Conservation (phyloP, 2,329 filamentous ascomycete genomes). For the Apiospora sp. region DNA sequence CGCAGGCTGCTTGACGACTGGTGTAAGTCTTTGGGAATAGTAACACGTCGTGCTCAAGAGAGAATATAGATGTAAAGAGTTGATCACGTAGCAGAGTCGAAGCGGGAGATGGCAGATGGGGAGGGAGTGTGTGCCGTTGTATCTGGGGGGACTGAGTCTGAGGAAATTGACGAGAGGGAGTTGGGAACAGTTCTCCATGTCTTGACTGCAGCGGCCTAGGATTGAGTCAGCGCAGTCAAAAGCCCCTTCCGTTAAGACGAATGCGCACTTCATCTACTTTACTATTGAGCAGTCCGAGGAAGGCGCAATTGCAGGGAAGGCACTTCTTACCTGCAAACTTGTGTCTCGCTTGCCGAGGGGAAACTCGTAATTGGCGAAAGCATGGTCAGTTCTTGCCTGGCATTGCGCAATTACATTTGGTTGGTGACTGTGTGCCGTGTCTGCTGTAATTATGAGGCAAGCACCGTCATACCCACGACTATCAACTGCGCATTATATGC, state of each 20-base stretch:
- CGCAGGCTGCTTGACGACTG: not conserved
- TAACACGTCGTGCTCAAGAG: not conserved
- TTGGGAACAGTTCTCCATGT: not conserved
- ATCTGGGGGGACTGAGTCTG: not conserved
- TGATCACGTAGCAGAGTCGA: not conserved
- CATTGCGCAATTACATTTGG: not conserved
- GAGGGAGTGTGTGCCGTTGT: not conserved
- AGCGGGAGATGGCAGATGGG: not conserved
- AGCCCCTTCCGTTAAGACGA: not conserved
- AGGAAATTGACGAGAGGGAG: not conserved
- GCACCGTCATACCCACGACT: not conserved
- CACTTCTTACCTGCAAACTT: not conserved
- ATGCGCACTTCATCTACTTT: not conserved
- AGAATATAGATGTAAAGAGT: not conserved
- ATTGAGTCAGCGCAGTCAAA: not conserved
- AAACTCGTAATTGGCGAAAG: not conserved
- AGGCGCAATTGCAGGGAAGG: not conserved
- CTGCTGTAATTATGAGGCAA: not conserved
- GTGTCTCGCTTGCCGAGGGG: not conserved
- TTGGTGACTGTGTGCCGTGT: not conserved
- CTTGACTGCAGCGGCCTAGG: not conserved
- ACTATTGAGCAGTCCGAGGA: not conserved
- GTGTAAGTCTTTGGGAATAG: not conserved
- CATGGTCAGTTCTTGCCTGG: not conserved
- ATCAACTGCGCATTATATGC: too few relatives aligned